Base-by-base conservation (phyloP, 345 rosid species). In the Gossypium thurberi region DNA sequence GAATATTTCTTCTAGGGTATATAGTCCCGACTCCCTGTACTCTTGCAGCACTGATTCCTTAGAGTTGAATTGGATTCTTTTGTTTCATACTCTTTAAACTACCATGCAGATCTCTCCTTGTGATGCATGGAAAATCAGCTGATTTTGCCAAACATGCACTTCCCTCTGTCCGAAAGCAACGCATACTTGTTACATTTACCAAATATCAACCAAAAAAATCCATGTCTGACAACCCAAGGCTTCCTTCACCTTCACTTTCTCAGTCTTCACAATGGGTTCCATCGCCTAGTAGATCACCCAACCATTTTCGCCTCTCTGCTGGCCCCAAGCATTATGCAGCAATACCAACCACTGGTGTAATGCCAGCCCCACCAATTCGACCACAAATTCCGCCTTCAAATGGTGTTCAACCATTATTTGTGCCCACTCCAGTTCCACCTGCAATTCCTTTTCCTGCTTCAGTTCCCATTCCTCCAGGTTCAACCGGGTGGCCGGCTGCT, bases 141-240 rank as follows among this genome's bases (percentile, higher is more conserved):
- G 91, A 95, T 78, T 81, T 84, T 74, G 86, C 94, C 3, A 95
- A 77, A 77, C 92, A 87, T 82, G 97, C 99, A 47, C 84, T 92
- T 76, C 84, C 90, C 2, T 75, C 90, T 14, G 69, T 81, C 43
- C 83, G 85, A 71, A 90, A 87, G 76, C 94, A 89, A 69, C 85
- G 98, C 18, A 77, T 91, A 40, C 90, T 95, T 44, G 70, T 95
- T 60, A 91, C 97, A 58, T 95, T 95, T 72, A 82, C 86, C 58
- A 92, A 84, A 77, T 85, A 28, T 61, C 92, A 85, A 75, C 90
- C 88, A 2, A 86, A 77, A 81, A 90, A 78, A 73, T 78, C 79
- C 43, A 12, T 68, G 2, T 76, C 68, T 47, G 89, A 90, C 43
- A 69, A 74, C 61, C 86, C 75, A 50, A 80, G 83, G 33, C 62